Percentiles rank a stretch among this genome's conserved stretches.
Evolutionary conservation across 2,329 filamentous ascomycete species (phyloP).

Genomic region (Myriosclerotinia scirpicola): DNA sequence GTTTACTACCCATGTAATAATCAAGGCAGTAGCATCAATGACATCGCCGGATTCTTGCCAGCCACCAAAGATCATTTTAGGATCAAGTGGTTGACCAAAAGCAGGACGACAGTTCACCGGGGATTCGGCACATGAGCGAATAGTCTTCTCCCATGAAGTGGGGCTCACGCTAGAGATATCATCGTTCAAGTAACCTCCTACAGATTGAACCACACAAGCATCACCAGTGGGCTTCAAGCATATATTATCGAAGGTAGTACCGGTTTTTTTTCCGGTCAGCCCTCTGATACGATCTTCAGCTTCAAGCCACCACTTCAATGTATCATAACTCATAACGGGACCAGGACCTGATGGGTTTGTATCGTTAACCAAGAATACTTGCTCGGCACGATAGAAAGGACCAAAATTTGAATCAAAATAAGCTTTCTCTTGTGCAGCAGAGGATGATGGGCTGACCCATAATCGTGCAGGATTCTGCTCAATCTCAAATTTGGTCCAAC

Average conservation of each 20-base stretch:
- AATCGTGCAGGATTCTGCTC: constrained; percentile 87
- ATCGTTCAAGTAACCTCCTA: constrained; percentile 84
- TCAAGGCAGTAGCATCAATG: constrained; percentile 73
- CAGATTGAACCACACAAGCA: constrained; percentile 87
- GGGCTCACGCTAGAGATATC: constrained; percentile 61
- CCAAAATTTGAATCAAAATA: constrained; percentile 95
- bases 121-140: constrained; percentile 72
- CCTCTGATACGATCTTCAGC: constrained; percentile 76
- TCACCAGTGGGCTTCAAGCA: constrained; percentile 92
- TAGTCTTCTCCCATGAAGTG: constrained; percentile 67
- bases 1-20: constrained; percentile 92
- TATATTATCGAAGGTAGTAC: constrained; percentile 73
- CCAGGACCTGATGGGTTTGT: constrained; percentile 61
- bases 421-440: constrained; percentile 85
- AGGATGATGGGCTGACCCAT: constrained; percentile 95
- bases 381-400: constrained; percentile 91
- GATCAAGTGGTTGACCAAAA: constrained; percentile 85
- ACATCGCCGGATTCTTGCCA: constrained; percentile 66
- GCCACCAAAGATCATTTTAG: constrained; percentile 82
- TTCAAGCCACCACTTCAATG: constrained; percentile 88
- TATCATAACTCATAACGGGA: constrained; percentile 85
- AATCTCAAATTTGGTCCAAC: constrained; percentile 85
- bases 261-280: constrained; percentile 68
- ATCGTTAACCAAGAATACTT: constrained; percentile 92
- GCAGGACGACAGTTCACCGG: constrained; percentile 84